phyloP scores from a whole-genome alignment of 2,329 filamentous ascomycete genomes.

The Apiospora pterosperma region DNA sequence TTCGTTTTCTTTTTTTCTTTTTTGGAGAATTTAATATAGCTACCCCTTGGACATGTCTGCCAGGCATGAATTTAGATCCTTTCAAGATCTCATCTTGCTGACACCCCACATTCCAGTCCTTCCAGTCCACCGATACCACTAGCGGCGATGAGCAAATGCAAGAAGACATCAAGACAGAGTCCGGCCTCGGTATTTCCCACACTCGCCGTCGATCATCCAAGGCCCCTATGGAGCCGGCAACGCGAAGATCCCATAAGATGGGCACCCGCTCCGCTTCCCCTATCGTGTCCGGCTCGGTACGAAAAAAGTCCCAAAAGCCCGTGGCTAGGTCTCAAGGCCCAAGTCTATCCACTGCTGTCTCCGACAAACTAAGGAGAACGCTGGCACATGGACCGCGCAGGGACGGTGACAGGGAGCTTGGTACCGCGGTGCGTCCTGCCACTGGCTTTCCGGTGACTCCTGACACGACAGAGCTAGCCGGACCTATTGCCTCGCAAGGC shows the following conservation, averaged over 20 bases:
- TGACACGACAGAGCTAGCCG: conserved; percentile 48
- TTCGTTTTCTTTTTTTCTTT: conserved; percentile 13
- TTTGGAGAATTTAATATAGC: neutral
- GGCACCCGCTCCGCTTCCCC: conserved; percentile 31
- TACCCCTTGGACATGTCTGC: neutral
- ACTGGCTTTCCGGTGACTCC: conserved; percentile 49
- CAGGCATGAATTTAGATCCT: neutral
- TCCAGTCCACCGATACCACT: conserved; percentile 21
- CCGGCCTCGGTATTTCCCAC: conserved; percentile 28
- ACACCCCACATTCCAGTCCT: conserved; percentile 11
- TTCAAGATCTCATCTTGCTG: conserved; percentile 3
- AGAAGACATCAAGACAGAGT: conserved; percentile 26
- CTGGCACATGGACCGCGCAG: conserved; percentile 27
- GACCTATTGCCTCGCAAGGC: conserved; percentile 11
- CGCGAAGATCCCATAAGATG: conserved; percentile 30
- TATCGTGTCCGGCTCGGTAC: conserved; percentile 21
- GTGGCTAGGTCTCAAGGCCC: conserved; percentile 24
- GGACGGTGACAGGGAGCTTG: conserved; percentile 21
- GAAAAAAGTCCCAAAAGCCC: conserved; percentile 27
- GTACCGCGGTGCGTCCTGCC: conserved; percentile 14
- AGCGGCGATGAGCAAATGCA: conserved; percentile 16
- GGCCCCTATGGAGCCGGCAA: conserved; percentile 21
- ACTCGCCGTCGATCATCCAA: conserved; percentile 21
- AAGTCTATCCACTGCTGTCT: conserved; percentile 25
- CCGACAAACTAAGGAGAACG: conserved; percentile 37